phyloP scores from a whole-genome alignment of 2,329 filamentous ascomycete species.

The Dothistroma pini region DNA sequence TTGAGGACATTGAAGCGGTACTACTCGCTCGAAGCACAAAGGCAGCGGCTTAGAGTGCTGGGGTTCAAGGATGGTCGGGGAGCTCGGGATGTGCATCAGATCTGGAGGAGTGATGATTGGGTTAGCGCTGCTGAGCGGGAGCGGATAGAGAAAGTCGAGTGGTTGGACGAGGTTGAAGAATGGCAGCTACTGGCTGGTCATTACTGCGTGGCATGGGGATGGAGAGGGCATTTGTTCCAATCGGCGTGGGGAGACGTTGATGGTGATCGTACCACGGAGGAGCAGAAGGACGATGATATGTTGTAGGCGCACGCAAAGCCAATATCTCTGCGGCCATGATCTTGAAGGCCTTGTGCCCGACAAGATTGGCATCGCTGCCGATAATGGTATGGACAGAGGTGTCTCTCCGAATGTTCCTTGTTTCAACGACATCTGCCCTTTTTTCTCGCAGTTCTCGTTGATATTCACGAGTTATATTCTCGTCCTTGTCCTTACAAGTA shows the following conservation, averaged over 20 bases:
- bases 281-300: constrained; percentile 22
- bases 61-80: constrained; percentile 60
- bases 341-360: not conserved
- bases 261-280: constrained; percentile 18
- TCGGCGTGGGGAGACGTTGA: constrained; percentile 25
- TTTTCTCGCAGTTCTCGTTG: not conserved
- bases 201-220: constrained; percentile 89
- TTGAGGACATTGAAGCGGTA: constrained; percentile 80
- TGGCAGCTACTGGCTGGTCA: constrained; percentile 83
- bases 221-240: constrained; percentile 48
- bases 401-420: not conserved
- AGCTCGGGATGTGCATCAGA: constrained; percentile 60
- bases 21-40: constrained; percentile 64
- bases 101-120: constrained; percentile 69
- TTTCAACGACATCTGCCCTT: not conserved
- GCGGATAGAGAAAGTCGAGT: constrained; percentile 73
- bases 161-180: constrained; percentile 93
- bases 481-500: no score
- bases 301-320: not conserved
- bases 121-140: constrained; percentile 67
- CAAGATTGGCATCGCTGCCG: not conserved
- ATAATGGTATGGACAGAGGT: not conserved
- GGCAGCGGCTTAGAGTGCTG: constrained; percentile 59
- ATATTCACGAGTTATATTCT: not conserved
- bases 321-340: not conserved